A percentile compares a stretch with the other conserved stretches of the same genome.
phyloP scores from a whole-genome alignment of 1,139 yeast genomes.

The Yamadazyma dushanensis region DNA sequence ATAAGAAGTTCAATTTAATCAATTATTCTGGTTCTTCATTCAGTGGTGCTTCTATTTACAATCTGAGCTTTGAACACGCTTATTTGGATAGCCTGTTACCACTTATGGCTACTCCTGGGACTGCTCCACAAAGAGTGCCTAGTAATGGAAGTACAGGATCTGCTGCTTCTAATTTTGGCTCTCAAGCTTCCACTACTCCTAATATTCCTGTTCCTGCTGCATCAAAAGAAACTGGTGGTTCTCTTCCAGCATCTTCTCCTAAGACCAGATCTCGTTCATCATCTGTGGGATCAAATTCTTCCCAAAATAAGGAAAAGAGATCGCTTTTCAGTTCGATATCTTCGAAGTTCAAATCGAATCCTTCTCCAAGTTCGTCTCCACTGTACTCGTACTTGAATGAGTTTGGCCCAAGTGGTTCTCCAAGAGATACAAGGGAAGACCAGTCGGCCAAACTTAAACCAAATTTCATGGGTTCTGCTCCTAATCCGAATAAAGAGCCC shows the following conservation, averaged over 20 bases:
- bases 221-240: not conserved
- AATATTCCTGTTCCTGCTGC: not conserved
- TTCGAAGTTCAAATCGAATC: conserved; percentile 47
- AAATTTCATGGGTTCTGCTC: conserved; percentile 10
- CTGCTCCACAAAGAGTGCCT: conserved; percentile 10
- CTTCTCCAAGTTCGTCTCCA: conserved; percentile 8
- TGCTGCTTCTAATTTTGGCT: conserved; percentile 8
- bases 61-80: conserved; percentile 12
- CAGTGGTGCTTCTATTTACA: conserved; percentile 15
- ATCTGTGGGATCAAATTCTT: conserved; percentile 15
- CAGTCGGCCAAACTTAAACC: conserved; percentile 5
- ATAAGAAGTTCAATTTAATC: conserved; percentile 15
- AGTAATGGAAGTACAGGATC: conserved; percentile 12
- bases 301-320: conserved; percentile 25
- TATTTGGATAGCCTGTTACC: conserved; percentile 8
- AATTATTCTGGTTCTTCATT: conserved; percentile 16
- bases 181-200: too few relatives aligned
- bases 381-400: conserved; percentile 4
- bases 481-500: conserved; percentile 5
- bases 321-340: conserved; percentile 54
- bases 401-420: not conserved
- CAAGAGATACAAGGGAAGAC: not conserved
- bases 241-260: conserved; percentile 4
- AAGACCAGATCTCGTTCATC: conserved; percentile 15
- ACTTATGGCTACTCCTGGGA: not conserved